Percentiles rank a stretch among this genome's conserved stretches.
Evolutionary conservation across 1,284 basidiomycete genomes (phyloP).

Genomic region (Heterobasidion annosum): DNA sequence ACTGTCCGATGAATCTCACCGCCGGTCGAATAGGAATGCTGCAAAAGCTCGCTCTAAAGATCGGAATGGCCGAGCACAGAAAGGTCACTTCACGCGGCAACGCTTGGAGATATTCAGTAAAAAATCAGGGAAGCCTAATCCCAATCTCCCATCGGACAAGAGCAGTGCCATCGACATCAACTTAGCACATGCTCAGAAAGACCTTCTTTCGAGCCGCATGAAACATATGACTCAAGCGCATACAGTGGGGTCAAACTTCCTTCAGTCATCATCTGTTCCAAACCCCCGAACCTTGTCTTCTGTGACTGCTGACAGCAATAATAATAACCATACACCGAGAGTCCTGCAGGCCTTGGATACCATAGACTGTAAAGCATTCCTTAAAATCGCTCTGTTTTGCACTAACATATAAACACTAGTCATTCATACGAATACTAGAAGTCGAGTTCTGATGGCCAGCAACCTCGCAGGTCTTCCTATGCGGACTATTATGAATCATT

Average conservation of each 20-base stretch:
- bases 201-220: neutral
- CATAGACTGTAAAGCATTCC: neutral
- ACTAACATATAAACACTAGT: neutral
- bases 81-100: conserved; percentile 45
- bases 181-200: conserved; percentile 3
- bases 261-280: neutral
- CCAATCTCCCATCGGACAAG: neutral
- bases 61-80: conserved; percentile 36
- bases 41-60: conserved; percentile 47
- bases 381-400: neutral
- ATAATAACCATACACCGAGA: neutral
- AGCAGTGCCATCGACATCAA: neutral
- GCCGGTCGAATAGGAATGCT: conserved; percentile 30
- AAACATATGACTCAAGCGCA: neutral
- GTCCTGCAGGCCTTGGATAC: neutral
- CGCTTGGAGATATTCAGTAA: conserved; percentile 42
- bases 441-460: neutral
- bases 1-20: neutral
- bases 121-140: conserved; percentile 13
- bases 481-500: neutral
- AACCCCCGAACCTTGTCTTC: neutral
- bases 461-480: neutral
- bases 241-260: neutral
- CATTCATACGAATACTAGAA: neutral
- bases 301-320: neutral